Evolutionary conservation across 176 grass and related monocot genomes (phyloP).

Genomic region (Raddia guianensis): DNA sequence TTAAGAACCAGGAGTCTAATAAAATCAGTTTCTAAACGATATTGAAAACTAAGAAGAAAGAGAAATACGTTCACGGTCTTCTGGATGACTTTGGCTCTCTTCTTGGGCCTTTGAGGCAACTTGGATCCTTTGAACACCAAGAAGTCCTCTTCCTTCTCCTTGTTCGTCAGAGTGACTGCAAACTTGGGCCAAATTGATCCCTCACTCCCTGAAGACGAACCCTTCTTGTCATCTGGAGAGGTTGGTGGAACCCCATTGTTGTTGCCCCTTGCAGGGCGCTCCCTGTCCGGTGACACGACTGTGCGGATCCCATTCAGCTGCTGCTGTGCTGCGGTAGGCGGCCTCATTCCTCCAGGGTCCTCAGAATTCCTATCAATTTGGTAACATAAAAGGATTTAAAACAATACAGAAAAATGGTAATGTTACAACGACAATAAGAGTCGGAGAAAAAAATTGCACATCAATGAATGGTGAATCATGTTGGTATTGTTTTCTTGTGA

Average conservation of each 20-base stretch:
- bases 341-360: constrained; percentile 58
- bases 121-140: constrained; percentile 92
- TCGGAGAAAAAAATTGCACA: neutral
- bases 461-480: neutral
- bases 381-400: constrained; percentile 35
- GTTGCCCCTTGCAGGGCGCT: constrained; percentile 37
- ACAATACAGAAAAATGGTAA: constrained; percentile 9
- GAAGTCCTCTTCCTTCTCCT: constrained; percentile 98
- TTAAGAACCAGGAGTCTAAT: constrained; percentile 21
- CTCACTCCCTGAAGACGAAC: constrained; percentile 74
- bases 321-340: constrained; percentile 49
- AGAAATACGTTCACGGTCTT: constrained; percentile 78
- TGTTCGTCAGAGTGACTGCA: constrained; percentile 69
- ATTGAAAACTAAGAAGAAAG: constrained; percentile 19
- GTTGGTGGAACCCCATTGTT: constrained; percentile 36
- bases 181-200: constrained; percentile 83
- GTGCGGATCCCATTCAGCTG: constrained; percentile 47
- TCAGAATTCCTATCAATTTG: constrained; percentile 57
- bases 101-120: constrained; percentile 90
- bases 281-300: constrained; percentile 46
- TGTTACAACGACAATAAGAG: constrained; percentile 5
- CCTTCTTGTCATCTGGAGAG: constrained; percentile 67
- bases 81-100: constrained; percentile 91
- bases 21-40: constrained; percentile 20
- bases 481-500: neutral